Evolutionary conservation across 2,329 filamentous ascomycete genomes (phyloP).

Genomic region (Sodiomyces alkalinus): DNA sequence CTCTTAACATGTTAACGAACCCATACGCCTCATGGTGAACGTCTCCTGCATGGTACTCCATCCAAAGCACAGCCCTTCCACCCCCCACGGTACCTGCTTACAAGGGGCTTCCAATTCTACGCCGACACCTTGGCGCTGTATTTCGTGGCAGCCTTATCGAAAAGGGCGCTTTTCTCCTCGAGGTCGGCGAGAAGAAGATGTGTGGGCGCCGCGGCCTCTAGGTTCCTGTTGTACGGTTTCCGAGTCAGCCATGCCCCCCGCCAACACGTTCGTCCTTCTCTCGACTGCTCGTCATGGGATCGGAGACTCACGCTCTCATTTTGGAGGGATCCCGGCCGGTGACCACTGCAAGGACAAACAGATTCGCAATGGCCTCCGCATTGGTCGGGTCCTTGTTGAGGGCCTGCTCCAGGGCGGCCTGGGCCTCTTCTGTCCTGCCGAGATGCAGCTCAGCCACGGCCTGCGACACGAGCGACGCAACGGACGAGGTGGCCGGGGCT

Average conservation of each 20-base stretch:
- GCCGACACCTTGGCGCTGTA: conserved; percentile 70
- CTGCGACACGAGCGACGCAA: conserved; percentile 67
- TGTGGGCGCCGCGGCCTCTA: conserved; percentile 44
- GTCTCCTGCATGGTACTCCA: too few relatives aligned
- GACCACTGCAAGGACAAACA: conserved; percentile 64
- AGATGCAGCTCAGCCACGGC: conserved; percentile 86
- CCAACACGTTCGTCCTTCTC: neutral
- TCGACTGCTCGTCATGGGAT: neutral
- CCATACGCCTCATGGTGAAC: too few relatives aligned
- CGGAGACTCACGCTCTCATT: conserved; percentile 37
- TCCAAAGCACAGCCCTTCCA: too few relatives aligned
- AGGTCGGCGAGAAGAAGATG: conserved; percentile 63
- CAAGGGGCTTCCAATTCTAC: too few relatives aligned
- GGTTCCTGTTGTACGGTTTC: conserved; percentile 23
- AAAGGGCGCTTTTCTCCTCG: conserved; percentile 72
- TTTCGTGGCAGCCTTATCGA: conserved; percentile 74
- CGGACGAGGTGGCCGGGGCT: conserved; percentile 63
- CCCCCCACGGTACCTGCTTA: too few relatives aligned
- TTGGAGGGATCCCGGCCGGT: conserved; percentile 56
- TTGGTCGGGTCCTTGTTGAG: conserved; percentile 57
- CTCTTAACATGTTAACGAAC: too few relatives aligned
- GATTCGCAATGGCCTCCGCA: conserved; percentile 66
- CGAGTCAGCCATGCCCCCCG: conserved; percentile 3
- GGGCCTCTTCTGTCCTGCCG: conserved; percentile 74
- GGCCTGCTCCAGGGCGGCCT: conserved; percentile 71